phyloP scores from a whole-genome alignment of 768 basidiomycete genomes.

The Terana coerulea region DNA sequence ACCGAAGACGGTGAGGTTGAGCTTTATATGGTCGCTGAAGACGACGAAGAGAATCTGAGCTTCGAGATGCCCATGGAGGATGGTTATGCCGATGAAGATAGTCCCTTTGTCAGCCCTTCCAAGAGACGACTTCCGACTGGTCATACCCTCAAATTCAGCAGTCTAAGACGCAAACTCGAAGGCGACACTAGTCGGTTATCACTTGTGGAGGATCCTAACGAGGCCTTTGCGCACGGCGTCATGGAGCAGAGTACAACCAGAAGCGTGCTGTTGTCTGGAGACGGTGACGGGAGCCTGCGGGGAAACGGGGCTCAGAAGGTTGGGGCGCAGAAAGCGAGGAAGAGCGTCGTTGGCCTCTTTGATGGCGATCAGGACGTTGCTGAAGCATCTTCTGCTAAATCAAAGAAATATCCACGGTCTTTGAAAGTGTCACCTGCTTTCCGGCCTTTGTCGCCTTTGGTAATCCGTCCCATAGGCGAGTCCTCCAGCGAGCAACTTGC shows the following conservation, averaged over 20 bases:
- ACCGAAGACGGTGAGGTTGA: constrained; percentile 55
- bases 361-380: not conserved
- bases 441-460: not conserved
- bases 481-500: constrained; percentile 2
- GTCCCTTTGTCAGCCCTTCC: constrained; percentile 13
- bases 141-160: constrained; percentile 46
- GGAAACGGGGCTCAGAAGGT: not conserved
- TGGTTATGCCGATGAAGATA: not conserved
- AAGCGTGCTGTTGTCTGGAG: not conserved
- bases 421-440: constrained; percentile 16
- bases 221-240: constrained; percentile 22
- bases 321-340: constrained; percentile 33
- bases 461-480: not conserved
- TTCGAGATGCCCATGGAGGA: not conserved
- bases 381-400: not conserved
- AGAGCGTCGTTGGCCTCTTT: constrained; percentile 65
- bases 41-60: constrained; percentile 27
- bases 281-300: not conserved
- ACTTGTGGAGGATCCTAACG: constrained; percentile 13
- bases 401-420: constrained; percentile 10
- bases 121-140: constrained; percentile 18
- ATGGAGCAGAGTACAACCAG: constrained; percentile 25
- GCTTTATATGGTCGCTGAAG: constrained; percentile 37
- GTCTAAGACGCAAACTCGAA: constrained; percentile 41
- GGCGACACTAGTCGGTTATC: constrained; percentile 24